phyloP scores from a whole-genome alignment of 176 grass and related monocot genomes.

The Carex myosuroides region DNA sequence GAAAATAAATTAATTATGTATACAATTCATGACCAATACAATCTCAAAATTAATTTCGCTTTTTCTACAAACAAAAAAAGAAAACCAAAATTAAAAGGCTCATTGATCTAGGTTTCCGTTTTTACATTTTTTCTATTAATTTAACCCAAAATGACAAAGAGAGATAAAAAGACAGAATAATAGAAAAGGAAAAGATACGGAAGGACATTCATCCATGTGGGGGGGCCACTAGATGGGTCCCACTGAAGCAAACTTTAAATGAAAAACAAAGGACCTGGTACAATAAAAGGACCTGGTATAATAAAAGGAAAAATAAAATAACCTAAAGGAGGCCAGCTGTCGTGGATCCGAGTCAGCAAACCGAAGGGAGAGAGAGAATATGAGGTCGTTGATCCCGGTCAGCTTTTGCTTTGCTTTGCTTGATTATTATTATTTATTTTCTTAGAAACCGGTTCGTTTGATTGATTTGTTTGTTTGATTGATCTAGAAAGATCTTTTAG shows the following conservation, averaged over 20 bases:
- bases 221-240: background rate
- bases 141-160: background rate
- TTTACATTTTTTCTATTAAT: background rate
- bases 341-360: conserved; percentile 1
- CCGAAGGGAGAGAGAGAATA: too few relatives aligned
- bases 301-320: too few relatives aligned
- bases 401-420: too few relatives aligned
- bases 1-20: too few relatives aligned
- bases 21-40: too few relatives aligned
- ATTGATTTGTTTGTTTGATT: too few relatives aligned
- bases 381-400: background rate
- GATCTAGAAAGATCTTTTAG: too few relatives aligned
- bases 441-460: too few relatives aligned
- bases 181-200: background rate
- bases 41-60: too few relatives aligned
- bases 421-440: too few relatives aligned
- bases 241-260: background rate
- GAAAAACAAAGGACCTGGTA: background rate
- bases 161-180: background rate
- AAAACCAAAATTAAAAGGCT: too few relatives aligned
- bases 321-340: background rate
- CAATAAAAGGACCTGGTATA: background rate
- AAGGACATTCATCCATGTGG: background rate
- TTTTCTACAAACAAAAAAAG: too few relatives aligned
- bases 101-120: background rate